These are phyloP conservation scores for Kurtzmaniella natalensis DNA, from an alignment of 1,139 yeast species.

Conservation along the genomic window DNA sequence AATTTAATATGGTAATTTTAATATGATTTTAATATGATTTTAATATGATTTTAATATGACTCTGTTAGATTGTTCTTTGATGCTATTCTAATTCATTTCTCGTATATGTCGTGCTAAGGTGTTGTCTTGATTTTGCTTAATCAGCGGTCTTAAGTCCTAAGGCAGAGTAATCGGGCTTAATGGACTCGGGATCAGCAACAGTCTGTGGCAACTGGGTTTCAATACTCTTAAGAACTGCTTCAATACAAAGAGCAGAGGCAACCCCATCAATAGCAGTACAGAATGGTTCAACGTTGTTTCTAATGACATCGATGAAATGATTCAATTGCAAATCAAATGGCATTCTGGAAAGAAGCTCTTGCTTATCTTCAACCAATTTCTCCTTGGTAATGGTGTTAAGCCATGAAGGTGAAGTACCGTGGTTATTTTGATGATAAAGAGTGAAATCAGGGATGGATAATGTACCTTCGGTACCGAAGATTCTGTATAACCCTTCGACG, in stretches of 20 bases:
- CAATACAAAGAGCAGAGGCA: slow-evolving; percentile 26
- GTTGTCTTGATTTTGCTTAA: too few relatives aligned
- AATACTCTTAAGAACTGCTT: slow-evolving; percentile 35
- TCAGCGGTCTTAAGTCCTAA: slow-evolving; percentile 11
- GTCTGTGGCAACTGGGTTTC: slow-evolving; percentile 31
- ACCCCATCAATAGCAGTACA: slow-evolving; percentile 39
- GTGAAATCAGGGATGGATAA: slow-evolving; percentile 35
- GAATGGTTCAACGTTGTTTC: slow-evolving; percentile 23
- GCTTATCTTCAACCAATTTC: slow-evolving; percentile 12
- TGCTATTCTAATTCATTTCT: too few relatives aligned
- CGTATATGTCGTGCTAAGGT: too few relatives aligned
- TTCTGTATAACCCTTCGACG: slow-evolving; percentile 31
- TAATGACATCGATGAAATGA: slow-evolving; percentile 34
- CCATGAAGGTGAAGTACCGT: slow-evolving; percentile 7
- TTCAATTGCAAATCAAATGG: slow-evolving; percentile 40
- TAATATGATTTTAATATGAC: too few relatives aligned
- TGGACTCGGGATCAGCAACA: slow-evolving; percentile 22
- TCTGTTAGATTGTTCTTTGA: too few relatives aligned
- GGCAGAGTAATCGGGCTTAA: slow-evolving; percentile 19
- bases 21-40: too few relatives aligned
- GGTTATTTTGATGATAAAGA: slow-evolving; percentile 26
- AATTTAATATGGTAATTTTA: too few relatives aligned
- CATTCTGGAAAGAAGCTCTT: slow-evolving; percentile 12
- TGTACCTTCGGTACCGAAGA: slow-evolving; percentile 36
- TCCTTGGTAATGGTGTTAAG: slow-evolving; percentile 7